Conservation (phyloP, 2,329 filamentous ascomycete genomes). For the Lecanicillium sp. region DNA sequence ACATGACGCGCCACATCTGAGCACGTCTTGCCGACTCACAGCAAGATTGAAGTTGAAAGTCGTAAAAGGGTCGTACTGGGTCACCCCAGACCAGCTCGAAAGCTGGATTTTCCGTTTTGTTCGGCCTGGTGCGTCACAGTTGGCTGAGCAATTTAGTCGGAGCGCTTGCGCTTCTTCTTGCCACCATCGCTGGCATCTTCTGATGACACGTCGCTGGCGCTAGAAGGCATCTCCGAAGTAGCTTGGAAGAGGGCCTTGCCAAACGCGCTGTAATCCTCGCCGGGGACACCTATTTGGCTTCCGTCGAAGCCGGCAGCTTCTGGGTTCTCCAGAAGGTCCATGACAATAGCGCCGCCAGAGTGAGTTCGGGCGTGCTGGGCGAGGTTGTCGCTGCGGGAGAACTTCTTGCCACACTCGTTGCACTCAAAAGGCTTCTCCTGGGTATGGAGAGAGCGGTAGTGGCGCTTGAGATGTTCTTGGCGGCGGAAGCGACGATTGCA, state of each 20-base stretch:
- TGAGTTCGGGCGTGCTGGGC: constrained; percentile 94
- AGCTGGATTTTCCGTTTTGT: background rate
- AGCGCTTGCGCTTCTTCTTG: constrained; percentile 67
- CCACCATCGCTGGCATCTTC: constrained; percentile 42
- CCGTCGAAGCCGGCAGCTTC: constrained; percentile 40
- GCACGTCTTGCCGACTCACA: no score
- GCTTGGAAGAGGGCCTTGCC: constrained; percentile 79
- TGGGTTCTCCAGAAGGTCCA: constrained; percentile 74
- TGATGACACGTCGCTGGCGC: constrained; percentile 49
- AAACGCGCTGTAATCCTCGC: constrained; percentile 58
- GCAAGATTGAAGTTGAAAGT: background rate
- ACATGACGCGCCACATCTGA: no score
- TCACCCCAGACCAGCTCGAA: background rate
- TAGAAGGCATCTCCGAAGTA: constrained; percentile 64
- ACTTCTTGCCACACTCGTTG: constrained; percentile 97
- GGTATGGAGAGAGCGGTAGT: constrained; percentile 96
- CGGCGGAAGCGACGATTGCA: constrained; percentile 97
- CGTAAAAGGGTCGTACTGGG: constrained; percentile 7
- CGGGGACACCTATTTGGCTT: constrained; percentile 35
- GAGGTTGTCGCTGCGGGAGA: constrained; percentile 95
- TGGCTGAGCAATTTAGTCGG: constrained; percentile 38
- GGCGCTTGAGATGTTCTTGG: constrained; percentile 96
- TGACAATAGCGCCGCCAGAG: constrained; percentile 79
- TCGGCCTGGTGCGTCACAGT: no score
- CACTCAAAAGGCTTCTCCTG: constrained; percentile 98